Conservation (phyloP, 768 basidiomycete genomes). For the Suillus tomentosus region DNA sequence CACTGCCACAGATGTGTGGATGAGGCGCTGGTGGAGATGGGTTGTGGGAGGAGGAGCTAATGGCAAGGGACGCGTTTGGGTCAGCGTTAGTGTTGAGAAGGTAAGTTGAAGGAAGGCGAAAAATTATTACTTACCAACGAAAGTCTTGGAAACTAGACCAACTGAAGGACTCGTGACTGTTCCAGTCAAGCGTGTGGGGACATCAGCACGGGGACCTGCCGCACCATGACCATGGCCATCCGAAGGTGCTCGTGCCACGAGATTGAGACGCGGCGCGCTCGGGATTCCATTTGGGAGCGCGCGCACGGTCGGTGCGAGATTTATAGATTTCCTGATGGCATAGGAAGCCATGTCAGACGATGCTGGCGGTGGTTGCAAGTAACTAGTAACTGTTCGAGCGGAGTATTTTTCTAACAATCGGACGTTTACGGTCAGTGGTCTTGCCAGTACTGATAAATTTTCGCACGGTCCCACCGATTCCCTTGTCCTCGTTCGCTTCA, state of each 20-base stretch:
- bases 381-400: conserved; percentile 1
- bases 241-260: conserved; percentile 64
- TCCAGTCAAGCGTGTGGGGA: conserved; percentile 64
- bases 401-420: conserved; percentile 8
- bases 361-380: conserved; percentile 1
- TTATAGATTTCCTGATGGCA: conserved; percentile 80
- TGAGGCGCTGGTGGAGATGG: conserved; percentile 63
- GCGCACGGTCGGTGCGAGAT: conserved; percentile 79
- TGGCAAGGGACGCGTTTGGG: conserved; percentile 11
- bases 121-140: conserved; percentile 50
- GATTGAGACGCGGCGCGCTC: conserved; percentile 70
- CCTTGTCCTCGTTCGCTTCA: neutral
- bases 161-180: conserved; percentile 46
- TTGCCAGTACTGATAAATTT: neutral
- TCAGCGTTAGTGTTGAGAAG: conserved; percentile 19
- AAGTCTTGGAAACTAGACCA: conserved; percentile 67
- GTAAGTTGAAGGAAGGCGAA: conserved; percentile 13
- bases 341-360: conserved; percentile 57
- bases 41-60: conserved; percentile 53
- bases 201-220: conserved; percentile 59
- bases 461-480: conserved; percentile 2
- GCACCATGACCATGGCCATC: conserved; percentile 57
- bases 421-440: conserved; percentile 2
- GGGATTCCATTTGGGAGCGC: conserved; percentile 82
- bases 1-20: conserved; percentile 73